A percentile compares a stretch with the other conserved stretches of the same genome.
These are phyloP conservation scores for Penicillium sp. DNA, from an alignment of 2,329 filamentous ascomycete genomes.

Conservation along the genomic window DNA sequence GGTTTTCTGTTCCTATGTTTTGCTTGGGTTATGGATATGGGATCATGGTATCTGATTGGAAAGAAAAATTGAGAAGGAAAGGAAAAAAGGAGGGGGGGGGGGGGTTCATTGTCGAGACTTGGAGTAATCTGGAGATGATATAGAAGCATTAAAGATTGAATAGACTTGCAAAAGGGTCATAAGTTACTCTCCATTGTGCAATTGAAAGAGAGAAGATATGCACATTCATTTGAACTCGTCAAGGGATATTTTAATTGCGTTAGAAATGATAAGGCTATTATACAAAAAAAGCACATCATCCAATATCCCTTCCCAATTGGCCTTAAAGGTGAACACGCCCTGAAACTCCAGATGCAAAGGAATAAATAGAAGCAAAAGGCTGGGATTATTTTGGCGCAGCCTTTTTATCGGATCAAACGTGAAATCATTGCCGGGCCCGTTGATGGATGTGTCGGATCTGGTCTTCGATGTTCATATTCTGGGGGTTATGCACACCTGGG, in stretches of 20 bases:
- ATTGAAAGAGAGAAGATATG: neutral
- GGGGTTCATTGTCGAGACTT: neutral
- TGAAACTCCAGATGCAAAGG: neutral
- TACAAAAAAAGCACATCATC: constrained; percentile 12
- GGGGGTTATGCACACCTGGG: constrained; percentile 32
- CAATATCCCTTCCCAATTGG: neutral
- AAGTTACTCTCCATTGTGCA: neutral
- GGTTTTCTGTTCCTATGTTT: neutral
- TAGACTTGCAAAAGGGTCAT: neutral
- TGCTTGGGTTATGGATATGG: neutral
- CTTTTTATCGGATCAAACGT: neutral
- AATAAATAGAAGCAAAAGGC: neutral
- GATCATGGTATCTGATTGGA: neutral
- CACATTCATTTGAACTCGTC: neutral
- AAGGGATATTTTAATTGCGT: neutral
- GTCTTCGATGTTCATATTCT: constrained; percentile 74
- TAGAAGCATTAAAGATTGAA: neutral
- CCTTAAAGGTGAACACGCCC: neutral
- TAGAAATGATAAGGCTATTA: constrained; percentile 4
- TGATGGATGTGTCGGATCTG: constrained; percentile 73
- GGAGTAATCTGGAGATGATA: neutral
- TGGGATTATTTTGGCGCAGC: neutral
- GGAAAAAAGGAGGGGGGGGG: too few relatives aligned
- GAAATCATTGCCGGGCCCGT: constrained; percentile 46
- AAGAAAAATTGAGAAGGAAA: neutral